Base-by-base conservation (phyloP, 352 stramenopile species). In the Pythium plurisporium region DNA sequence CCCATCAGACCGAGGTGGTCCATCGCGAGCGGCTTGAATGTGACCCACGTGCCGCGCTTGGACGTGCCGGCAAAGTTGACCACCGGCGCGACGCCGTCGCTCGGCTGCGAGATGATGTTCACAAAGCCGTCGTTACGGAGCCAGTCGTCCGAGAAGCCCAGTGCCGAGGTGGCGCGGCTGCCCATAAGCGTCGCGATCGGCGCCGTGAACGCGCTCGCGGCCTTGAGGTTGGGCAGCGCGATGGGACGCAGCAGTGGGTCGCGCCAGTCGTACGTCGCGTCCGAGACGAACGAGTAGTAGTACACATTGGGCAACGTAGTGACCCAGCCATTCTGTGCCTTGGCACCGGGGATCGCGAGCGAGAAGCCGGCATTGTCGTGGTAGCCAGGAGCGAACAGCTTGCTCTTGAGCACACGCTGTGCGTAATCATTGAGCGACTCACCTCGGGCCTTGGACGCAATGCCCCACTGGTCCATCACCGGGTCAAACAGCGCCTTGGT, bases 401-500 rank as follows among this genome's bases (percentile, higher is more conserved):
- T 52, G 40, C 68, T 79, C 1, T 34, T 29, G 27, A 74, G 71
- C 12, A 83, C 54, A 40, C 73, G 73, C 9, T 73, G 45, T 12
- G 70, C 19, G 71, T 79, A 83, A 17, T 40, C 44, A 8, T 25
- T 43, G 29, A 76, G 46, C 11, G 60, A 57, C 50, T 83, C 73
- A 20, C 23, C 43, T n/a, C 52, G 15, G 0, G 23, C 15, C 63
- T 70, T 73, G 17, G 55, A 25, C 8, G 48, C 53, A 52, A 83
- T 74, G 26, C 60, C 66, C 72, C 74, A 87, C 30, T 87, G 77
- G 42, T 85, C 77, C 19, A 87, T 42, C 55, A 83, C 70, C 6
- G 57, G 69, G 44, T 87, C 77, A 52, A 82, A 83, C 27, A 79
- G 22, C 20, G 53, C 42, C 20, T 70, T 50, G 3, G 64, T 54